A percentile compares a stretch with the other conserved stretches of the same genome.
phyloP scores from a whole-genome alignment of 2,329 filamentous ascomycete genomes.

The Fusarium bactridioides region DNA sequence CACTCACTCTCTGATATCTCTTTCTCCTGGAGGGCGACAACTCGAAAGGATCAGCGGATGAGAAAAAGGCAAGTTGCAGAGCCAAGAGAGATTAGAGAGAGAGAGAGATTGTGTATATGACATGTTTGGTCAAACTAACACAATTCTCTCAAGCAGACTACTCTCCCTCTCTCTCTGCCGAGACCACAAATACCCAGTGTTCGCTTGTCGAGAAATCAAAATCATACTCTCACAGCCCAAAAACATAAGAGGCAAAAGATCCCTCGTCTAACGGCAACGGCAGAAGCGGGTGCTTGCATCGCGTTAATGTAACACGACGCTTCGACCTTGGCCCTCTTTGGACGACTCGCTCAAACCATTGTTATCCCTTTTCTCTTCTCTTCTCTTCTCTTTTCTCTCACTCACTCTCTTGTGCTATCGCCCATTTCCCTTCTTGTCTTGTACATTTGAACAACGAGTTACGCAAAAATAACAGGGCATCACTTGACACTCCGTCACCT shows the following conservation, averaged over 20 bases:
- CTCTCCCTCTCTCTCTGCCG: not conserved
- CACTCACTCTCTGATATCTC: not conserved
- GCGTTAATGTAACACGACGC: conserved; percentile 17
- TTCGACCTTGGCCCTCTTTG: conserved; percentile 21
- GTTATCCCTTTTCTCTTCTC: not conserved
- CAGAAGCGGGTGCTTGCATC: conserved; percentile 27
- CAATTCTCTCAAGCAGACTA: not conserved
- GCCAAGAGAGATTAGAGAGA: not conserved
- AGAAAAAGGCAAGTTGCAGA: not conserved
- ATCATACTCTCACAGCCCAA: not conserved
- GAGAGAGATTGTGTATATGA: not conserved
- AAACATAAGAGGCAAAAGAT: not conserved
- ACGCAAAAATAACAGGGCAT: not conserved
- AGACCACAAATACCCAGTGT: not conserved
- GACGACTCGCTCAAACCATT: conserved; percentile 11
- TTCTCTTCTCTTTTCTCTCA: not conserved
- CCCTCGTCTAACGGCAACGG: not conserved
- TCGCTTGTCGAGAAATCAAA: not conserved
- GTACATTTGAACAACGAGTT: not conserved
- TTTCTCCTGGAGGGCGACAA: not conserved
- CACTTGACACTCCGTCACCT: not conserved
- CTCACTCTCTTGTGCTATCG: not conserved
- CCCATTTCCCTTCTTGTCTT: not conserved
- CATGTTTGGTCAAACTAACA: not conserved
- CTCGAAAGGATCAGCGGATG: not conserved